phyloP scores from a whole-genome alignment of 2,329 filamentous ascomycete species.

The Mollisiaceae sp. region DNA sequence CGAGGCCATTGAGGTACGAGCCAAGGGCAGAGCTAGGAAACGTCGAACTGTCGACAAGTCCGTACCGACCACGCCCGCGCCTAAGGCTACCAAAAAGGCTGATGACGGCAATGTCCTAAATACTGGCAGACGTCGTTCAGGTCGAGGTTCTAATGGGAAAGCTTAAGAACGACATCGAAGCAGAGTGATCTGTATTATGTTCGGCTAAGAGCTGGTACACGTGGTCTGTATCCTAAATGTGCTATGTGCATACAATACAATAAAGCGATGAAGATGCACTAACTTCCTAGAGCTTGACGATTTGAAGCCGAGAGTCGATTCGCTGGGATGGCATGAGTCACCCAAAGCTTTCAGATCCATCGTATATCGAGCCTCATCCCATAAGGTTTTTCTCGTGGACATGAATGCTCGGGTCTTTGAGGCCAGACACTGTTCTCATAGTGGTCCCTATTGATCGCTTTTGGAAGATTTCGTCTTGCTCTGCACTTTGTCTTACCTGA shows the following conservation, averaged over 20 bases:
- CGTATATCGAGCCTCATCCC: too few species aligned
- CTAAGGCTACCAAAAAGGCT: conserved; percentile 13
- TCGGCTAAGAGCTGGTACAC: not conserved
- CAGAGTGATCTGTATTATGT: conserved; percentile 8
- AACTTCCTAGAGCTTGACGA: too few species aligned
- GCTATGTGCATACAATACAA: not conserved
- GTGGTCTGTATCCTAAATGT: not conserved
- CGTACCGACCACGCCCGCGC: not conserved
- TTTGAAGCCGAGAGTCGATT: too few species aligned
- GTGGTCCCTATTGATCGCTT: too few species aligned
- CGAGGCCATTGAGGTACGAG: not conserved
- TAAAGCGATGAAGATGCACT: too few species aligned
- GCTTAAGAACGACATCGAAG: conserved; percentile 3
- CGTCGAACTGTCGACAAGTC: not conserved
- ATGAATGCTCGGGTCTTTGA: too few species aligned
- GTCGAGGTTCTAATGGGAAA: conserved; percentile 19
- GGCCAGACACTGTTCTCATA: too few species aligned
- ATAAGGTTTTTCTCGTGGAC: too few species aligned
- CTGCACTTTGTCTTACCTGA: too few species aligned
- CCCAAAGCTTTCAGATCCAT: too few species aligned
- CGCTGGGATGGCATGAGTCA: too few species aligned
- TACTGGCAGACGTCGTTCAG: conserved; percentile 23
- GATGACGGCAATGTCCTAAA: conserved; percentile 7
- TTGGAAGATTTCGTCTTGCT: too few species aligned
- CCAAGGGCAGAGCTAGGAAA: conserved; percentile 16